These are phyloP conservation scores for Byssochlamys sp. DNA, from an alignment of 2,329 filamentous ascomycete species.

Conservation along the genomic window DNA sequence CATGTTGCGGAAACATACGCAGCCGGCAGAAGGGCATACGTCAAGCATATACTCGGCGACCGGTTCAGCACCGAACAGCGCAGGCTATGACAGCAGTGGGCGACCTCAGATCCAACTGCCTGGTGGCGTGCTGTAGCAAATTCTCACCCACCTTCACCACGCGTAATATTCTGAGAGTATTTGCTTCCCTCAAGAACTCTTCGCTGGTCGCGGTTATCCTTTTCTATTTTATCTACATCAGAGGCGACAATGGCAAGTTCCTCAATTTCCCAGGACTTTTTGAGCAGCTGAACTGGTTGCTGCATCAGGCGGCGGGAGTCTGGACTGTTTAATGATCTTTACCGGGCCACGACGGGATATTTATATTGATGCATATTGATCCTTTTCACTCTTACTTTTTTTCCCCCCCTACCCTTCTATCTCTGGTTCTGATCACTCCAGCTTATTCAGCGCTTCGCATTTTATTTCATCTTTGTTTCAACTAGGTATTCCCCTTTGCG, in stretches of 20 bases:
- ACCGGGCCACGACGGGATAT: background rate
- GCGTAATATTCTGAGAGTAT: background rate
- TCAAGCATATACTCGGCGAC: background rate
- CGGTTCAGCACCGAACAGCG: background rate
- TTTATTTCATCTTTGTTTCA: background rate
- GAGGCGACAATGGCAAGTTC: background rate
- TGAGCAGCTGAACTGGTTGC: background rate
- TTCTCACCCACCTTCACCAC: background rate
- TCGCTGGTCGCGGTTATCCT: background rate
- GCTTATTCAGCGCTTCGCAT: background rate
- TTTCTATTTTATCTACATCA: background rate
- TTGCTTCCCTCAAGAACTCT: background rate
- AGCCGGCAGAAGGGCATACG: constrained; percentile 30
- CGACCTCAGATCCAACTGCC: background rate
- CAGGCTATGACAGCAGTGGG: background rate
- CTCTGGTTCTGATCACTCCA: background rate
- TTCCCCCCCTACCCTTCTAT: background rate
- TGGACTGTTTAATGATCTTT: background rate
- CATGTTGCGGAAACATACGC: constrained; percentile 70
- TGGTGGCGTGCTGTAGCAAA: background rate
- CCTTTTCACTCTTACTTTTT: background rate
- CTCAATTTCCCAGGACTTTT: background rate
- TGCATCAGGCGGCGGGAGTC: background rate
- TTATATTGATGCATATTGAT: background rate
- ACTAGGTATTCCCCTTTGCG: background rate